A percentile compares a stretch with the other conserved stretches of the same genome.
Conservation (phyloP, 805 yeast species). For the Sugiyamaella floridensis region DNA sequence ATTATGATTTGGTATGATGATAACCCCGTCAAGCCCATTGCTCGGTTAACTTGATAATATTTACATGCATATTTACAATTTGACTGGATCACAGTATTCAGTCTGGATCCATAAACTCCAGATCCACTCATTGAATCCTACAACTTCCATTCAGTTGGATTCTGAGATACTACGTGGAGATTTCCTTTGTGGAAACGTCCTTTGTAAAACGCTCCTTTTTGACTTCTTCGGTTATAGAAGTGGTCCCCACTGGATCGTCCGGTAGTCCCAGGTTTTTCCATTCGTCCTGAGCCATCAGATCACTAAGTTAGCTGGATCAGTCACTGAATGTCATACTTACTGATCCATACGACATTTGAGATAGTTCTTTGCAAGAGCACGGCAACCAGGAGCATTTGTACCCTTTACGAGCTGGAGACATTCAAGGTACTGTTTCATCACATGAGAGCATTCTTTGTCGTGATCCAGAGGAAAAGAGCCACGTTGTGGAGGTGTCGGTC, state of each 20-base stretch:
- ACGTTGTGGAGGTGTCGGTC: constrained; percentile 89
- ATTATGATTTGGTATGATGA: too few relatives aligned
- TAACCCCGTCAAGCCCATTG: too few relatives aligned
- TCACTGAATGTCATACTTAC: constrained; percentile 20
- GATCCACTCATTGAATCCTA: too few relatives aligned
- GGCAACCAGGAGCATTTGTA: constrained; percentile 85
- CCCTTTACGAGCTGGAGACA: constrained; percentile 76
- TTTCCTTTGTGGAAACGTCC: too few relatives aligned
- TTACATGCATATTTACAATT: too few relatives aligned
- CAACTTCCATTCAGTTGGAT: too few relatives aligned
- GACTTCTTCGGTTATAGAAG: background rate
- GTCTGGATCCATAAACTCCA: too few relatives aligned
- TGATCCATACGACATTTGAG: constrained; percentile 85
- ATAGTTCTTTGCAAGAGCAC: constrained; percentile 74
- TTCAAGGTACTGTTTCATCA: constrained; percentile 67
- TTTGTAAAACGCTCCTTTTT: background rate
- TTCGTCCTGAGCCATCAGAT: constrained; percentile 51
- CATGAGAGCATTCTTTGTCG: constrained; percentile 67
- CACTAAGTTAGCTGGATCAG: constrained; percentile 18
- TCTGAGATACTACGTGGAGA: too few relatives aligned
- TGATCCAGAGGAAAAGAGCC: constrained; percentile 97
- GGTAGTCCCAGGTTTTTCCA: constrained; percentile 61
- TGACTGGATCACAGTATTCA: too few relatives aligned
- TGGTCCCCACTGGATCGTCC: constrained; percentile 28
- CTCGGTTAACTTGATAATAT: too few relatives aligned